These are phyloP conservation scores for Leavenworthia alabamica DNA, from an alignment of 345 rosid species.

Conservation along the genomic window DNA sequence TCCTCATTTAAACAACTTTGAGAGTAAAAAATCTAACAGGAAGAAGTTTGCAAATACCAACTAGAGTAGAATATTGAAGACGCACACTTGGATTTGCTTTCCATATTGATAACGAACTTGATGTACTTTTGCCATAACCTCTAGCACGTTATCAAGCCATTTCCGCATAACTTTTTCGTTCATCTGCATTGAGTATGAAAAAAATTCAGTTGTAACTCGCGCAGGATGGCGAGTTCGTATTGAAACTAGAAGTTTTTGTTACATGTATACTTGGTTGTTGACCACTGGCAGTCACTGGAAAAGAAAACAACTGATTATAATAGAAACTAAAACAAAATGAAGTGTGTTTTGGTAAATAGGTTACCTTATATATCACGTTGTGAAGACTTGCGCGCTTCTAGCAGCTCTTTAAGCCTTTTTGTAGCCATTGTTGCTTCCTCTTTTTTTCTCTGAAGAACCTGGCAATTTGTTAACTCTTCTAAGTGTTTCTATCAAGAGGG, in stretches of 20 bases:
- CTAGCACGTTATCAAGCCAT: conserved; percentile 78
- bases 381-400: conserved; percentile 63
- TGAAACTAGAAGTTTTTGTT: conserved; percentile 14
- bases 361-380: conserved; percentile 41
- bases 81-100: conserved; percentile 78
- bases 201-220: neutral
- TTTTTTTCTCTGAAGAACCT: conserved; percentile 89
- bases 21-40: no score
- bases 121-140: conserved; percentile 61
- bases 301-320: conserved; percentile 14
- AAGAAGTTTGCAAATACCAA: conserved; percentile 3
- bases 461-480: neutral
- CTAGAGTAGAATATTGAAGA: conserved; percentile 17
- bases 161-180: conserved; percentile 53
- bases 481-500: neutral
- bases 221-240: neutral
- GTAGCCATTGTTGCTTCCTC: conserved; percentile 82
- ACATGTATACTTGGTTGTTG: conserved; percentile 48
- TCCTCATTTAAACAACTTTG: no score
- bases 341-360: neutral
- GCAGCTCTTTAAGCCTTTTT: conserved; percentile 72
- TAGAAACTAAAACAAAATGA: neutral
- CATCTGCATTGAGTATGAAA: conserved; percentile 31
- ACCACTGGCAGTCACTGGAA: conserved; percentile 46
- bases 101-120: conserved; percentile 66